These are phyloP conservation scores for Tetrapyrgos nigripes DNA, from an alignment of 1,284 basidiomycete genomes.

Conservation along the genomic window DNA sequence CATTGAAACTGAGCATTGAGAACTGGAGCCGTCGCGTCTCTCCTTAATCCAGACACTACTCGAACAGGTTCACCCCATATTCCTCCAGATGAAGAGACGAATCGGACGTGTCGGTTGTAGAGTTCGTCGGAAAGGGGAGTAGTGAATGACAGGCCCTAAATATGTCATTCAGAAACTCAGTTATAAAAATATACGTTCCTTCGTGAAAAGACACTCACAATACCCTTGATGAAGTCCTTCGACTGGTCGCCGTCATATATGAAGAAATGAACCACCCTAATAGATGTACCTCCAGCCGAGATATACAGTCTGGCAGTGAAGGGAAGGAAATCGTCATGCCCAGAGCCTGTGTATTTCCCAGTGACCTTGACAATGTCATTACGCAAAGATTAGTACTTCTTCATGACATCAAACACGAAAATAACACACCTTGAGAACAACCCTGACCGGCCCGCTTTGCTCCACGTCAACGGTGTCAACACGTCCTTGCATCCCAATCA, in stretches of 20 bases:
- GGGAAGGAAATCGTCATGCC: constrained; percentile 43
- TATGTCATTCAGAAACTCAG: neutral
- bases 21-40: constrained; percentile 47
- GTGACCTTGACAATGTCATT: constrained; percentile 34
- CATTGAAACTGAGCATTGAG: constrained; percentile 47
- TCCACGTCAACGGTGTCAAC: constrained; percentile 42
- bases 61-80: constrained; percentile 48
- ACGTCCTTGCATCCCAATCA: constrained; percentile 35
- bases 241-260: constrained; percentile 48
- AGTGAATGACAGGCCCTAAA: constrained; percentile 41
- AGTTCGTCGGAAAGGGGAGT: constrained; percentile 44
- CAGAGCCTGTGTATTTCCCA: constrained; percentile 44
- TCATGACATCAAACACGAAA: neutral
- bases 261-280: constrained; percentile 48
- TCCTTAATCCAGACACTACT: constrained; percentile 45
- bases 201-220: constrained; percentile 36
- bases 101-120: constrained; percentile 47
- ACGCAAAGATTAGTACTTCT: neutral
- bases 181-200: too few species aligned
- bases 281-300: constrained; percentile 40
- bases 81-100: constrained; percentile 41
- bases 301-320: constrained; percentile 48
- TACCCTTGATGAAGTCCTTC: constrained; percentile 48
- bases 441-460: constrained; percentile 48
- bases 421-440: constrained; percentile 42